A percentile compares a stretch with the other conserved stretches of the same genome.
These are phyloP conservation scores for Hypoxylon sp. DNA, from an alignment of 2,329 filamentous ascomycete genomes.

Conservation along the genomic window DNA sequence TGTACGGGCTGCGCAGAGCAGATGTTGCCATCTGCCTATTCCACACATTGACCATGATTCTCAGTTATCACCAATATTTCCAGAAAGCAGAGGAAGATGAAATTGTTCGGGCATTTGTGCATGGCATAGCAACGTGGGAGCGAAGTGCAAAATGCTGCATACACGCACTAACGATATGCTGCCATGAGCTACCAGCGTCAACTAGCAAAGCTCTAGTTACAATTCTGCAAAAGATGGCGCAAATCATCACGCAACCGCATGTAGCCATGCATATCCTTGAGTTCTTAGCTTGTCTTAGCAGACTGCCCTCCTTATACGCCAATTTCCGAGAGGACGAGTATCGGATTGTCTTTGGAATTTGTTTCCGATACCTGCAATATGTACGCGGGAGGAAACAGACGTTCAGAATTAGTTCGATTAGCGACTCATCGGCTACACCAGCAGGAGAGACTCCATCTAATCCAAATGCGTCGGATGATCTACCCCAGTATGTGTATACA, in stretches of 20 bases:
- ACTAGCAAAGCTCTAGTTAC: conserved; percentile 88
- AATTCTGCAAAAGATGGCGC: conserved; percentile 93
- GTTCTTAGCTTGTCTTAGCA: conserved; percentile 90
- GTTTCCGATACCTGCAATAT: conserved; percentile 92
- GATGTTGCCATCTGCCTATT: conserved; percentile 93
- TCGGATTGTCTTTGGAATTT: conserved; percentile 94
- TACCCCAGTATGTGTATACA: conserved; percentile 94
- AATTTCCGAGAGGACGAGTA: conserved; percentile 95
- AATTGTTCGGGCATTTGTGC: conserved; percentile 86
- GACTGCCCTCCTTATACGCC: conserved; percentile 85
- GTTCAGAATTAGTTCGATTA: conserved; percentile 62
- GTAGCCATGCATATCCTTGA: conserved; percentile 96
- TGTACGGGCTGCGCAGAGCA: conserved; percentile 85
- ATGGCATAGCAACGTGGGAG: conserved; percentile 87
- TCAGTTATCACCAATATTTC: conserved; percentile 92
- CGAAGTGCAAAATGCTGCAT: conserved; percentile 93
- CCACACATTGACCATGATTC: conserved; percentile 86
- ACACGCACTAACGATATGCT: conserved; percentile 93
- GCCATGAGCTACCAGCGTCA: conserved; percentile 90
- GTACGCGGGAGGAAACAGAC: conserved; percentile 77
- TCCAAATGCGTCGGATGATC: conserved; percentile 72
- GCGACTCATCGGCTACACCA: conserved; percentile 58
- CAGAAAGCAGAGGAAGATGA: conserved; percentile 89
- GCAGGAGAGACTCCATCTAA: conserved; percentile 50
- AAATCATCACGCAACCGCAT: conserved; percentile 93